Base-by-base conservation (phyloP, 768 basidiomycete genomes). In the Tylopilus sp. region DNA sequence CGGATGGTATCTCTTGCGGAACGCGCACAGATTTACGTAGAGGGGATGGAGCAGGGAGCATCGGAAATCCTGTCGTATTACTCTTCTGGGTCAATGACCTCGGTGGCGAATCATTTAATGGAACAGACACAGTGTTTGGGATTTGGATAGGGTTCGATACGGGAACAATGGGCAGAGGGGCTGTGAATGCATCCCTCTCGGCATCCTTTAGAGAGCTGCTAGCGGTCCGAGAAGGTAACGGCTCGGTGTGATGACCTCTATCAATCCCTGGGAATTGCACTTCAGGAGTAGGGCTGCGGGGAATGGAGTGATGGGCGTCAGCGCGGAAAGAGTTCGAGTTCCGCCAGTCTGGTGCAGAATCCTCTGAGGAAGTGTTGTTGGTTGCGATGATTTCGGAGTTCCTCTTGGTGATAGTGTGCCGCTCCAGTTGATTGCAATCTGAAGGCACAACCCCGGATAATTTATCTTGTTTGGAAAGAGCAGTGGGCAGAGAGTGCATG, bases 21-120 rank as follows among this genome's bases (percentile, higher is more conserved):
- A 73, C 59, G 22, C 80, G 79, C 53, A 80, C 76, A 0, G 86
- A 87, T 69, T 88, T 90, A 22, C 83, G 81, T 44, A 88, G 69
- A 4, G 85, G 81, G 45, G 82, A 77, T 2, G 86, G 85, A 4
- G 80, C 83, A 21, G 86, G 85, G 26, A 89, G 74, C n/a, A 73
- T 71, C 2, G 86, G 82, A 58, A 88, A 83, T 36, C 74, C 73
- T 0, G 77, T 48, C 8, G 72, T 50, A 51, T 69, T 71, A 42
- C 66, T 62, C 52, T 79, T 83, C 22, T 74, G 72, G 40, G 61
- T 56, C 26, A 67, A 48, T 26, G 48, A 51, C 12, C 35, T 59
- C 12, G 68, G 58, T 4, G 69, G 59, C 3, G 61, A 61, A 39
- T 75, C 72, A 7, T 69, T 72, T 20, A 74, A 60, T 15, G 72